Base-by-base conservation (phyloP, 1,284 basidiomycete genomes). In the Apiotrichum gracile region DNA sequence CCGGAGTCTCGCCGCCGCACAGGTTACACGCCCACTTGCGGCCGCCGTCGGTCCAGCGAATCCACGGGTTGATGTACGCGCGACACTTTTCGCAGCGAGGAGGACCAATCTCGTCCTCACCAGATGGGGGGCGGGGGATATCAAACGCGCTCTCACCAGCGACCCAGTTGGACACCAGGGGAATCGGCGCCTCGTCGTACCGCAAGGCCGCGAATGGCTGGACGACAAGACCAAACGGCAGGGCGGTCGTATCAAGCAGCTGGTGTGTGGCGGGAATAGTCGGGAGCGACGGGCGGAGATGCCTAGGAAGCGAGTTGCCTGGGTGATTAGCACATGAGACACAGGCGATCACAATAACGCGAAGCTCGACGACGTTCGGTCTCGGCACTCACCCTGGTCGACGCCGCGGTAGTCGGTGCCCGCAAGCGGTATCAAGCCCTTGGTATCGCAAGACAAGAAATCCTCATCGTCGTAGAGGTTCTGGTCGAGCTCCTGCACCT, bases 21-120 rank as follows among this genome's bases (percentile, higher is more conserved):
- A 99, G 73, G 77, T 97, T 98, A 75, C 96, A 99, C 62, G 82
- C 84, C 89, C 92, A 98, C 61, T 81, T 83, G 57, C 83, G 82
- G 4, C 96, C 96, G 10, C 89, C 90, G 34, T 88, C 82, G 17
- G 84, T 79, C 82, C 90, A 98, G 29, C 80, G 79, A 68, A 87
- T 91, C 92, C 92, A 98, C 0, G 93, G 86, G 70, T 97, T 98
- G 67, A 99, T 82, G 74, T 98, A 99, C 0, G 82, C 90, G 61
- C 91, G 81, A 75, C 96, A 98, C 41, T 82, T 79, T 49, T 81
- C 83, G 69, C 96, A 98, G 34, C 96, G 81, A 14, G 88, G 83
- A 16, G 94, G 96, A 10, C 92, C 93, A 9, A 74, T 70, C 40
- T 77, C 76, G 24, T 69, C 67, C 7, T 55, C 64, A 17, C 49